A percentile compares a stretch with the other conserved stretches of the same genome.
phyloP scores from a whole-genome alignment of 2,329 filamentous ascomycete species.

The Diaporthe ampelina region DNA sequence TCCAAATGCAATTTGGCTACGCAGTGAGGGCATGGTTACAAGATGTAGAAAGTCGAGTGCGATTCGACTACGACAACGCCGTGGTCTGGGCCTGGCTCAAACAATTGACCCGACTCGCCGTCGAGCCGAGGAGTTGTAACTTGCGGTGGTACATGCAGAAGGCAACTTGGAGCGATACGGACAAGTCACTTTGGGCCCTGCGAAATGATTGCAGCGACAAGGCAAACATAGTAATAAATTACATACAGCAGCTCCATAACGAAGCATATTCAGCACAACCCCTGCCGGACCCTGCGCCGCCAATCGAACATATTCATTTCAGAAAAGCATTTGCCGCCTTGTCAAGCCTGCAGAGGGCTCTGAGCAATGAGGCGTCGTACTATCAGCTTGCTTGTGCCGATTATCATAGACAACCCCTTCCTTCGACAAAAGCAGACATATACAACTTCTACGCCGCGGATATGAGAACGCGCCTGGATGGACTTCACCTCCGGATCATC shows the following conservation, averaged over 20 bases:
- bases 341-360: not conserved
- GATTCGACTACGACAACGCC: not conserved
- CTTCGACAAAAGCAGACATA: not conserved
- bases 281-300: not conserved
- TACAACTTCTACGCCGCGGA: not conserved
- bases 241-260: constrained; percentile 8
- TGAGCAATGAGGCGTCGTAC: not conserved
- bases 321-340: not conserved
- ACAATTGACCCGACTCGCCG: not conserved
- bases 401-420: not conserved
- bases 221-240: not conserved
- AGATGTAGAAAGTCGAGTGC: not conserved
- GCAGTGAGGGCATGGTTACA: constrained; percentile 19
- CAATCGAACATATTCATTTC: not conserved
- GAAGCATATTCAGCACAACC: not conserved
- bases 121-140: constrained; percentile 1
- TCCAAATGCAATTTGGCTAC: not conserved
- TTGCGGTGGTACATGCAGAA: not conserved
- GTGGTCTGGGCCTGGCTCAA: constrained; percentile 35
- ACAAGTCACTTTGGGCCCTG: constrained; percentile 17
- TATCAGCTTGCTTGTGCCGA: constrained; percentile 8
- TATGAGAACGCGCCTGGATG: not conserved
- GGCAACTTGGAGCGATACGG: not conserved
- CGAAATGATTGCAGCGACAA: not conserved
- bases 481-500: not conserved